Conservation (phyloP, 305 asterid genomes). For the Fraxinus ornus region DNA sequence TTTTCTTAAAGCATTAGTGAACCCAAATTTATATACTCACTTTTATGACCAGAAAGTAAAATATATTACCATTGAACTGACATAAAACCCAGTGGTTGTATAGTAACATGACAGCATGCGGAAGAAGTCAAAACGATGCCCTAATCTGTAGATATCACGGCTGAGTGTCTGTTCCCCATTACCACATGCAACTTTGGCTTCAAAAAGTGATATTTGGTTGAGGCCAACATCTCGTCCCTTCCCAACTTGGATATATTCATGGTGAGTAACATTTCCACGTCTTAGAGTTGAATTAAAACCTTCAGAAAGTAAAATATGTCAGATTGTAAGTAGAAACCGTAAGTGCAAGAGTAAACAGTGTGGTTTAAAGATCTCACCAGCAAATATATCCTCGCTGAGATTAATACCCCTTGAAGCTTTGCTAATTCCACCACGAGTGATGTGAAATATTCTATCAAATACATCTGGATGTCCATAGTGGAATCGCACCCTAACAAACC, state of each 20-base stretch:
- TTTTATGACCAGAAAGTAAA: background rate
- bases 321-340: conserved; percentile 11
- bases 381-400: conserved; percentile 93
- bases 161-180: conserved; percentile 98
- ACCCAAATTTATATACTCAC: background rate
- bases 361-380: conserved; percentile 57
- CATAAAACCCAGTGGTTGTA: conserved; percentile 90
- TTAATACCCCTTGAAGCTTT: conserved; percentile 91
- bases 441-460: conserved; percentile 87
- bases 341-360: conserved; percentile 13
- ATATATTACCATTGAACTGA: conserved; percentile 84
- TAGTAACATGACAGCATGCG: conserved; percentile 91
- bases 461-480: conserved; percentile 98
- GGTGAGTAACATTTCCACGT: conserved; percentile 95
- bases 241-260: conserved; percentile 96
- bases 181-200: conserved; percentile 99
- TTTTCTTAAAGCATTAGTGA: background rate
- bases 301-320: conserved; percentile 28
- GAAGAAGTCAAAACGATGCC: conserved; percentile 98
- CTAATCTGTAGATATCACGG: conserved; percentile 97
- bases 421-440: conserved; percentile 96
- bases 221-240: conserved; percentile 99
- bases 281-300: conserved; percentile 94
- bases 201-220: conserved; percentile 96
- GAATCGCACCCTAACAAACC: conserved; percentile 72